A percentile compares a stretch with the other conserved stretches of the same genome.
phyloP scores from a whole-genome alignment of 2,329 filamentous ascomycete genomes.

The Bipolaris gigantea region DNA sequence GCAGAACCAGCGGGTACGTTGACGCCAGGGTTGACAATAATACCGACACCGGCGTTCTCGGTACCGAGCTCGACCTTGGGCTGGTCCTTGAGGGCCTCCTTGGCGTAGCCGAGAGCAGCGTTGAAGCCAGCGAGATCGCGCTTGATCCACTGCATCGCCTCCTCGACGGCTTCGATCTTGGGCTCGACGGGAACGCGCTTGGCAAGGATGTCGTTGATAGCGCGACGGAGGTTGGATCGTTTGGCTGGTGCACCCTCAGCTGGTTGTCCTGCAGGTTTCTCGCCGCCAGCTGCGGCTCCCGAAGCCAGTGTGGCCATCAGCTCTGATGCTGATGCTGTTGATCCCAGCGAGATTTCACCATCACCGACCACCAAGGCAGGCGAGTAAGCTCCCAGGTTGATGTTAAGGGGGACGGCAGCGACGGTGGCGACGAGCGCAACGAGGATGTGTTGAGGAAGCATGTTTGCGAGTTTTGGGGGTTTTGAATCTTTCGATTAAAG shows the following conservation, averaged over 20 bases:
- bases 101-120: conserved; percentile 52
- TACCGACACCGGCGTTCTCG: conserved; percentile 48
- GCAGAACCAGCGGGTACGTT: conserved; percentile 45
- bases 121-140: conserved; percentile 54
- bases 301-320: conserved; percentile 52
- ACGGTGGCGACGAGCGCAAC: conserved; percentile 41
- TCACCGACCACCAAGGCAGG: conserved; percentile 58
- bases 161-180: conserved; percentile 38
- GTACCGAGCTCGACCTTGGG: conserved; percentile 56
- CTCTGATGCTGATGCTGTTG: conserved; percentile 46
- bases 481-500: conserved; percentile 22
- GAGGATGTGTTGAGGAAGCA: conserved; percentile 45
- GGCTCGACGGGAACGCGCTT: conserved; percentile 31
- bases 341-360: conserved; percentile 55
- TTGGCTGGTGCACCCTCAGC: conserved; percentile 34
- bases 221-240: conserved; percentile 33
- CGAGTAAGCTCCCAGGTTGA: conserved; percentile 57
- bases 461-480: conserved; percentile 28
- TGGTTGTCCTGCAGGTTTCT: conserved; percentile 25
- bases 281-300: conserved; percentile 35
- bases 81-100: conserved; percentile 50
- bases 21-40: conserved; percentile 44
- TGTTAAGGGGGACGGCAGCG: conserved; percentile 53
- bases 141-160: conserved; percentile 48
- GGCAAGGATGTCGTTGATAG: conserved; percentile 27